Percentiles rank a stretch among this genome's conserved stretches.
phyloP scores from a whole-genome alignment of 1,139 yeast species.

The Geotrichum siamense region DNA sequence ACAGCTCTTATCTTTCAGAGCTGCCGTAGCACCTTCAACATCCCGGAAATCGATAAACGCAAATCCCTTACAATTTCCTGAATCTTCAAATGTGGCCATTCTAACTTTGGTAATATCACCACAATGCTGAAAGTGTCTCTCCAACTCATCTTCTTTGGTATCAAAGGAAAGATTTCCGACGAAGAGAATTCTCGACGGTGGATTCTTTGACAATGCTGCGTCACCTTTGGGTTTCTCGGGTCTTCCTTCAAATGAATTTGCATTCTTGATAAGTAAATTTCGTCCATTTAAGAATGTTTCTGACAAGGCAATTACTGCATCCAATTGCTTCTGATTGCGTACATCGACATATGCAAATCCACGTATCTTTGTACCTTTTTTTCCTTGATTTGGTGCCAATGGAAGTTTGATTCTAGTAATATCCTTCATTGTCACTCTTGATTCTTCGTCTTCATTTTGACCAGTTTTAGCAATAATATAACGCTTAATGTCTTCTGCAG shows the following conservation, averaged over 20 bases:
- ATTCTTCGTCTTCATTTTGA: constrained; percentile 26
- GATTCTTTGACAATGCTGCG: constrained; percentile 42
- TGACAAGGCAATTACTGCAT: constrained; percentile 57
- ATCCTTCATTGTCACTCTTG: constrained; percentile 38
- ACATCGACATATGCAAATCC: constrained; percentile 94
- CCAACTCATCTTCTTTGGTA: constrained; percentile 73
- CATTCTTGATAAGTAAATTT: constrained; percentile 74
- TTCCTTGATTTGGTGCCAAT: constrained; percentile 22
- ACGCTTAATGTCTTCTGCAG: constrained; percentile 61
- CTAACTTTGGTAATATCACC: constrained; percentile 78
- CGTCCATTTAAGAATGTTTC: constrained; percentile 76
- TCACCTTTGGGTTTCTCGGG: constrained; percentile 42
- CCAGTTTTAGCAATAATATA: constrained; percentile 56
- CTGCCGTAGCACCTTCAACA: constrained; percentile 74
- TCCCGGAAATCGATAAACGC: constrained; percentile 84
- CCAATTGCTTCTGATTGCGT: constrained; percentile 52
- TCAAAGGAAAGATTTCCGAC: constrained; percentile 93
- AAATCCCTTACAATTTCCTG: constrained; percentile 95
- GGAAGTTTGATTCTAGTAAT: constrained; percentile 41
- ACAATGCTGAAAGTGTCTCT: constrained; percentile 66
- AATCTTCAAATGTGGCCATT: constrained; percentile 95
- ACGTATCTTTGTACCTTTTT: constrained; percentile 32
- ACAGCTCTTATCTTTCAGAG: constrained; percentile 66
- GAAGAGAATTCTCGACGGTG: constrained; percentile 82
- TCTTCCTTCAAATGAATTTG: constrained; percentile 79